These are phyloP conservation scores for Fusarium pseudonygamai DNA, from an alignment of 2,329 filamentous ascomycete species.

Conservation along the genomic window DNA sequence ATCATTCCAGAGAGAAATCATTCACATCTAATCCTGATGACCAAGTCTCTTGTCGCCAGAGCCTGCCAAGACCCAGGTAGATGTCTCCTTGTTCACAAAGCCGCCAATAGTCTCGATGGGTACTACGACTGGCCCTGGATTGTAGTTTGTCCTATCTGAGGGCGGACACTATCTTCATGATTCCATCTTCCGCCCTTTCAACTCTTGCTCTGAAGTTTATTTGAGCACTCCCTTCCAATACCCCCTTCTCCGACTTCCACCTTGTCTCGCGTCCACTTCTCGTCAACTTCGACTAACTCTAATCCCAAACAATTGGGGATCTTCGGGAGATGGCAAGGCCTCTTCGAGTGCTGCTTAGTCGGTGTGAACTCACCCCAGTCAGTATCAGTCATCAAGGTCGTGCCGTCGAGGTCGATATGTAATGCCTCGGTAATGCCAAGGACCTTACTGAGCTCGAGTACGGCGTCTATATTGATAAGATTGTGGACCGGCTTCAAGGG, in stretches of 20 bases:
- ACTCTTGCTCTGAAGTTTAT: too few relatives aligned
- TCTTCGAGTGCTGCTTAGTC: neutral
- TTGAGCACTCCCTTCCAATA: neutral
- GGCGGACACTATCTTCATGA: rapidly evolving
- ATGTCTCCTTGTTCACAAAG: rapidly evolving
- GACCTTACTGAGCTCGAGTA: neutral
- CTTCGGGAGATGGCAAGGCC: neutral
- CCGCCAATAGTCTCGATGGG: rapidly evolving
- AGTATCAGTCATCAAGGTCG: neutral
- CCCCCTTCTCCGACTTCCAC: too few relatives aligned
- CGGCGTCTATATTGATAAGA: rapidly evolving
- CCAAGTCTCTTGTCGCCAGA: neutral
- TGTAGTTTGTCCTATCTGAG: rapidly evolving
- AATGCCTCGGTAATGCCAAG: neutral
- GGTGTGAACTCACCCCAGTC: neutral
- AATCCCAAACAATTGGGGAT: neutral
- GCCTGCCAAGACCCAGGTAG: too few relatives aligned
- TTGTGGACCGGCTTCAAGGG: neutral
- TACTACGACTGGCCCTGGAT: neutral
- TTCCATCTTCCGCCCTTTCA: rapidly evolving
- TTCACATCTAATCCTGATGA: neutral
- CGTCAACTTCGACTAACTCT: neutral
- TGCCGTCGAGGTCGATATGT: neutral
- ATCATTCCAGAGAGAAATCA: neutral
- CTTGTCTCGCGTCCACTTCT: too few relatives aligned